A percentile compares a stretch with the other conserved stretches of the same genome.
These are phyloP conservation scores for Globisporangium megalacanthum DNA, from an alignment of 352 stramenopile genomes.

Conservation along the genomic window DNA sequence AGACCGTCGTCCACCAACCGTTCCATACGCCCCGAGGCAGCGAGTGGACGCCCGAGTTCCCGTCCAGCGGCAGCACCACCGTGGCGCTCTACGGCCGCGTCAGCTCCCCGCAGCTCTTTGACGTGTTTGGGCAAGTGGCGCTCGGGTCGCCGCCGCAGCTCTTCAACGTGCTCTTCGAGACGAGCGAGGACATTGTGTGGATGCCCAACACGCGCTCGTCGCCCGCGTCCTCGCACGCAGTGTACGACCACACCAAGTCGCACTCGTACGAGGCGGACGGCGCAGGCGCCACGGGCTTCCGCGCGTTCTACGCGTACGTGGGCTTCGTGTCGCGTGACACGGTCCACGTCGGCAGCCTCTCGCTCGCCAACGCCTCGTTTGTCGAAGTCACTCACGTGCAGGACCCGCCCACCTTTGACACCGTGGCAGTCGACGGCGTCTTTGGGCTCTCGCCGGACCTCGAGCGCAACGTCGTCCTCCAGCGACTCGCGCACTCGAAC, in stretches of 20 bases:
- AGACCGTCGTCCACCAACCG: too few species aligned
- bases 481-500: not conserved
- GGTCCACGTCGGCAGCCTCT: not conserved
- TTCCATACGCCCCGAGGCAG: too few species aligned
- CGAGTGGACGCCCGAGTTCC: too few species aligned
- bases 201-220: not conserved
- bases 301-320: not conserved
- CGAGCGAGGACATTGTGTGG: not conserved
- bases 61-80: not conserved
- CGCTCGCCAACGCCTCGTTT: constrained; percentile 3
- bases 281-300: not conserved
- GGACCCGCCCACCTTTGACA: not conserved
- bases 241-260: constrained; percentile 7
- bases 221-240: not conserved
- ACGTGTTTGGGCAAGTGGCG: constrained; percentile 1
- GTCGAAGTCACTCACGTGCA: constrained; percentile 2
- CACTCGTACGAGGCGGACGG: constrained; percentile 4
- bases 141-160: constrained; percentile 9
- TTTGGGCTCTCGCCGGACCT: constrained; percentile 2
- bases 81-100: constrained; percentile 3
- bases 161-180: constrained; percentile 6
- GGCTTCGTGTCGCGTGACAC: constrained; percentile 5
- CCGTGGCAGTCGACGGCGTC: not conserved
- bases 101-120: not conserved
- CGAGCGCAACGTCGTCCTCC: not conserved